Conservation (phyloP, 1,139 yeast species). For the Zygoascus hellenicus region DNA sequence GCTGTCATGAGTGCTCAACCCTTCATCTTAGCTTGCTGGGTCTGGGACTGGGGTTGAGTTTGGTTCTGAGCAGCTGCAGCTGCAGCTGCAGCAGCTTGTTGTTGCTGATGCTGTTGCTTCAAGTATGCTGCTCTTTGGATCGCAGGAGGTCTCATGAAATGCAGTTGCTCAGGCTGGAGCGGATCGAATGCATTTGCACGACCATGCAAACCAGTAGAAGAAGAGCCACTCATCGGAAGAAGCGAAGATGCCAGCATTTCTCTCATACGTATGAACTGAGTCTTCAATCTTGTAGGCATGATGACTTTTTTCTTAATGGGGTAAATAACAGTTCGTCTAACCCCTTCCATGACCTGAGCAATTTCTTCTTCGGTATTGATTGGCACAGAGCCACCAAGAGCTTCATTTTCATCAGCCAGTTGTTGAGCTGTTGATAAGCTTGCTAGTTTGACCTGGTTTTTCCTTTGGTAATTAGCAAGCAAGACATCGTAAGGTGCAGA, state of each 20-base stretch:
- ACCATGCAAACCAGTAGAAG: conserved; percentile 29
- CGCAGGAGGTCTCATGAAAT: conserved; percentile 35
- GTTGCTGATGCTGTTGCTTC: conserved; percentile 18
- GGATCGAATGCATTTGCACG: conserved; percentile 33
- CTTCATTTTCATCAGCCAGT: conserved; percentile 33
- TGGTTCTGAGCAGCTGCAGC: conserved; percentile 6
- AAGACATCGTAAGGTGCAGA: conserved; percentile 87
- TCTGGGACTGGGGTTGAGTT: neutral
- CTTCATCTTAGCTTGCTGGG: too few relatives aligned
- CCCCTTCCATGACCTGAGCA: conserved; percentile 88
- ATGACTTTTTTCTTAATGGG: conserved; percentile 76
- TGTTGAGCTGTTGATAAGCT: conserved; percentile 31
- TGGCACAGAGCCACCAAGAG: conserved; percentile 26
- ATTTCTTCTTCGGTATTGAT: conserved; percentile 84
- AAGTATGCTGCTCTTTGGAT: conserved; percentile 20
- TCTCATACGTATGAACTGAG: conserved; percentile 71
- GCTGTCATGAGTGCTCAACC: neutral
- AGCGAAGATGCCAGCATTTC: conserved; percentile 38
- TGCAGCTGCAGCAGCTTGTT: conserved; percentile 10
- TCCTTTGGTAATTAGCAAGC: conserved; percentile 83
- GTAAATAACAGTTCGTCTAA: conserved; percentile 67
- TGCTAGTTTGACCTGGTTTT: conserved; percentile 78
- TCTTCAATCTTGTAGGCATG: conserved; percentile 64
- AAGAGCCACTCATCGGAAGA: conserved; percentile 22
- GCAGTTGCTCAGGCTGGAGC: conserved; percentile 27